phyloP scores from a whole-genome alignment of 345 rosid genomes.

The Melaleuca alternifolia region DNA sequence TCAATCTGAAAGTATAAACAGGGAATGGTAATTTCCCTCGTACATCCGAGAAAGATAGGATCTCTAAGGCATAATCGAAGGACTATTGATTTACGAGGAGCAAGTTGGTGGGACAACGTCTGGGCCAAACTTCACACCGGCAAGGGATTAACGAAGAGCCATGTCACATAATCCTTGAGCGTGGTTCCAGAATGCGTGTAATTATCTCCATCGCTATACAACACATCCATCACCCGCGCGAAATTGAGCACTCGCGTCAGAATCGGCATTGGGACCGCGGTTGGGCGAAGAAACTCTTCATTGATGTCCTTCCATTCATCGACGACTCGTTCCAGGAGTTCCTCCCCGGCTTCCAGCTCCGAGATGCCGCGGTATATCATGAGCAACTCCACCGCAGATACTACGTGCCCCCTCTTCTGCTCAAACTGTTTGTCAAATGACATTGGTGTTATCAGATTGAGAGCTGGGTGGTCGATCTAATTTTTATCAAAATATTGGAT shows the following conservation, averaged over 20 bases:
- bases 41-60: not conserved
- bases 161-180: slow-evolving; percentile 1
- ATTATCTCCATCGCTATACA: slow-evolving; percentile 16
- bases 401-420: slow-evolving; percentile 3
- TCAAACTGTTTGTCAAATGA: not conserved
- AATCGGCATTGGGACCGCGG: slow-evolving; percentile 1
- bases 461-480: not conserved
- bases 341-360: slow-evolving; percentile 2
- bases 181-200: not conserved
- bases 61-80: not conserved
- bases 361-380: slow-evolving; percentile 4
- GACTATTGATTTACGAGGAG: not conserved
- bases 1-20: not conserved
- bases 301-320: slow-evolving; percentile 27
- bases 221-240: slow-evolving; percentile 4
- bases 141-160: slow-evolving; percentile 2
- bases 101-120: too few relatives aligned
- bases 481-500: not conserved
- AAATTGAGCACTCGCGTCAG: slow-evolving; percentile 8
- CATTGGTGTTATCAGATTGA: not conserved
- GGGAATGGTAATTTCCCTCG: not conserved
- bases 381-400: slow-evolving; percentile 18
- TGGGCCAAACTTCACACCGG: not conserved
- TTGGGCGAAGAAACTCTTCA: slow-evolving; percentile 9
- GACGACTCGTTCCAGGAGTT: not conserved